Percentiles rank a stretch among this genome's conserved stretches.
Evolutionary conservation across 805 yeast genomes (phyloP).

Genomic region (Cyberlindnera japonica): DNA sequence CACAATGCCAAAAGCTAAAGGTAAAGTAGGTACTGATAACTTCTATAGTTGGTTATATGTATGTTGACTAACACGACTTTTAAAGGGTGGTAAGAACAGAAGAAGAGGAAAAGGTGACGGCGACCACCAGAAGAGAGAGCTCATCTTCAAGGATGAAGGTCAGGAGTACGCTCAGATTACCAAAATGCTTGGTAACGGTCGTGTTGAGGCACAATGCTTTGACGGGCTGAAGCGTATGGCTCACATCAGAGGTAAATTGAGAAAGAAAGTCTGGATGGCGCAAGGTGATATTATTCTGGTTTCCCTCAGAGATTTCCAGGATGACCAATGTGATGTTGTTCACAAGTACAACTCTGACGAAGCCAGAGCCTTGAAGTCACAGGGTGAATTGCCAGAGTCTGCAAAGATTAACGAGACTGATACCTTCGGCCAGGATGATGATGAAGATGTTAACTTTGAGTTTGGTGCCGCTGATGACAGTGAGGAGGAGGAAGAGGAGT

Average conservation of each 20-base stretch:
- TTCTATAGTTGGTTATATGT: not conserved
- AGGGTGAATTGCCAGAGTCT: slow-evolving; percentile 95
- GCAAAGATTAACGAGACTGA: slow-evolving; percentile 98
- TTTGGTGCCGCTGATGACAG: slow-evolving; percentile 90
- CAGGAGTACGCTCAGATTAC: slow-evolving; percentile 98
- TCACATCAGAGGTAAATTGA: slow-evolving; percentile 96
- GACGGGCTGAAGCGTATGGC: slow-evolving; percentile 94
- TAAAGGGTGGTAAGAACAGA: slow-evolving; percentile 77
- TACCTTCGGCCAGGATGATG: slow-evolving; percentile 93
- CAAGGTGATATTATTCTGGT: slow-evolving; percentile 97
- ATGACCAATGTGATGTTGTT: slow-evolving; percentile 96
- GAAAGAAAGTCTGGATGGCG: slow-evolving; percentile 99
- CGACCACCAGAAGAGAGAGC: slow-evolving; percentile 89
- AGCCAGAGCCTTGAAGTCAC: slow-evolving; percentile 91
- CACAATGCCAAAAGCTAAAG: slow-evolving; percentile 72
- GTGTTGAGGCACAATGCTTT: slow-evolving; percentile 92
- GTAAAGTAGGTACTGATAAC: slow-evolving; percentile 33
- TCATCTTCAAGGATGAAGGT: slow-evolving; percentile 87
- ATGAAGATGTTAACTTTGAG: slow-evolving; percentile 96
- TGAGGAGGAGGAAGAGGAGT: slow-evolving; percentile 63
- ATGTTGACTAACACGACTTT: slow-evolving; percentile 24
- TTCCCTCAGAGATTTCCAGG: slow-evolving; percentile 97
- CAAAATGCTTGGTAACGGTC: slow-evolving; percentile 97
- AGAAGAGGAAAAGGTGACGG: slow-evolving; percentile 98
- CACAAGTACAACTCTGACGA: slow-evolving; percentile 96